These are phyloP conservation scores for Eimeria zaria DNA, from an alignment of 169 alveolate species.

Conservation along the genomic window DNA sequence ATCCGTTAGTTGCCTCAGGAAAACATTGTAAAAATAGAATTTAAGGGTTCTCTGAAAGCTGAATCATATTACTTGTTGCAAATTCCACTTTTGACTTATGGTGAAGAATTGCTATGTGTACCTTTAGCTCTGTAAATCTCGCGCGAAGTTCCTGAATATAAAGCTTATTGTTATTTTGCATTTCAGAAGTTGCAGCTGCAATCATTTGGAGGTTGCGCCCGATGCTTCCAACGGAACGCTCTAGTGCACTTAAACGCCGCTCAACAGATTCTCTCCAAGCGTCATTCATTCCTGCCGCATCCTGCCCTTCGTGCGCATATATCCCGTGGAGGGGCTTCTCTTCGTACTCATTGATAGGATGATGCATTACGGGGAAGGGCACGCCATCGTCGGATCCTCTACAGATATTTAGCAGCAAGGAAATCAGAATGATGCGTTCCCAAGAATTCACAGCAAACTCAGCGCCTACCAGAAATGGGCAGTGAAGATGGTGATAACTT, in stretches of 20 bases:
- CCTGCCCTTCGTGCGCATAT: background rate
- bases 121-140: conserved; percentile 64
- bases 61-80: background rate
- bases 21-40: background rate
- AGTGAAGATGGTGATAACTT: background rate
- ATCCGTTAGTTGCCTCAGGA: background rate
- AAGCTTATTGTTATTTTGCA: conserved; percentile 40
- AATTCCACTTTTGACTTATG: background rate
- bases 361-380: background rate
- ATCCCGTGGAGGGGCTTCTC: background rate
- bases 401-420: background rate
- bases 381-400: conserved; percentile 14
- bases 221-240: conserved; percentile 48
- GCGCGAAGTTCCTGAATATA: conserved; percentile 68
- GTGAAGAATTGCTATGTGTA: background rate
- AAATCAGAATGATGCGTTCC: background rate
- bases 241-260: conserved; percentile 57
- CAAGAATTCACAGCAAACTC: background rate
- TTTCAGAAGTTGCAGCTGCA: conserved; percentile 56
- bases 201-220: conserved; percentile 13
- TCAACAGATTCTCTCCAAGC: conserved; percentile 52
- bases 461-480: background rate
- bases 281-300: background rate
- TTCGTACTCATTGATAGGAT: background rate
- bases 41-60: background rate